Evolutionary conservation across 306 rosid species (phyloP).

Genomic region (Fagus sylvatica): DNA sequence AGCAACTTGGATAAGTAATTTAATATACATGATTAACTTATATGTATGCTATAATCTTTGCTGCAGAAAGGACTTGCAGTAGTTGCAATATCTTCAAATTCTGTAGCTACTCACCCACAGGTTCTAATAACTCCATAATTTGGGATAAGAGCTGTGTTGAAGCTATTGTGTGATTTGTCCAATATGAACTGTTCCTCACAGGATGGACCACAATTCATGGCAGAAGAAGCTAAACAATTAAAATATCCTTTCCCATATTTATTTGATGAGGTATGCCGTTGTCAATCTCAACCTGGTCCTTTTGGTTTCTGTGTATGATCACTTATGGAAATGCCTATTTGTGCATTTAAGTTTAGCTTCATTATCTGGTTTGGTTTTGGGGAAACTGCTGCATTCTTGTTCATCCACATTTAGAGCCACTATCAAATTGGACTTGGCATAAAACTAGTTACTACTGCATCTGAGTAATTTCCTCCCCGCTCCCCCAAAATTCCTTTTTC

Average conservation of each 20-base stretch:
- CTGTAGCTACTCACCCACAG: conserved; percentile 82
- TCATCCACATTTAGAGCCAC: not conserved
- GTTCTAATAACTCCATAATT: conserved; percentile 47
- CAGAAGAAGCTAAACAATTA: conserved; percentile 77
- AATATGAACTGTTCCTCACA: conserved; percentile 54
- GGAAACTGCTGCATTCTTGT: conserved; percentile 2
- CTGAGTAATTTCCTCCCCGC: not conserved
- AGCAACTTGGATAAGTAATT: conserved; percentile 4
- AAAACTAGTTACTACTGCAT: not conserved
- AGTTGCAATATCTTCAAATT: conserved; percentile 89
- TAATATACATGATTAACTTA: conserved; percentile 9
- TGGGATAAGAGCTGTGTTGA: conserved; percentile 32
- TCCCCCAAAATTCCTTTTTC: not conserved
- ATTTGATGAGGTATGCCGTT: conserved; percentile 67
- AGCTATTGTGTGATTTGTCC: conserved; percentile 39
- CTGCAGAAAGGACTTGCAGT: conserved; percentile 82
- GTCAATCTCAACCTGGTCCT: conserved; percentile 13
- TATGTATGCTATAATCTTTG: conserved; percentile 19
- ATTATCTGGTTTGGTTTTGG: not conserved
- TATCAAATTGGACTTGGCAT: not conserved
- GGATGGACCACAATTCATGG: conserved; percentile 95
- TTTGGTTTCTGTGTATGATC: conserved; percentile 2
- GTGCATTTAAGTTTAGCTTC: not conserved
- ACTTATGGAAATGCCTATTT: conserved; percentile 19
- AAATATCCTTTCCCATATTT: conserved; percentile 89